These are phyloP conservation scores for Mycena pura DNA, from an alignment of 768 basidiomycete species.

Conservation along the genomic window DNA sequence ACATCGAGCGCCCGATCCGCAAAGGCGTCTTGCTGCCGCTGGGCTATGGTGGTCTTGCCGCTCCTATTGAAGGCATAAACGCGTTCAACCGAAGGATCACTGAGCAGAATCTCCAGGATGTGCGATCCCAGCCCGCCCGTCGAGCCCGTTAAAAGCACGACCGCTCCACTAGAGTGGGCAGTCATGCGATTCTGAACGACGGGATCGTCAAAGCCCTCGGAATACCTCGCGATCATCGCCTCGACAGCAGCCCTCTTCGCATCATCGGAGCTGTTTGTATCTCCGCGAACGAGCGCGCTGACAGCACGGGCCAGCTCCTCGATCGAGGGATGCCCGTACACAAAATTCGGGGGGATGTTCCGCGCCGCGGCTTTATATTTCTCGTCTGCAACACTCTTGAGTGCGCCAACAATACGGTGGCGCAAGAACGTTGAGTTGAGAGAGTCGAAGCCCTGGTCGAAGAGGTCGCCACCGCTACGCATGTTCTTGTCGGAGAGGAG, in stretches of 20 bases:
- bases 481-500: constrained; percentile 13
- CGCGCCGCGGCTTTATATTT: constrained; percentile 19
- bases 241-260: constrained; percentile 32
- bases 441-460: constrained; percentile 44
- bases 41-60: constrained; percentile 7
- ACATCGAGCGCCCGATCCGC: constrained; percentile 40
- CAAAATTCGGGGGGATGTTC: constrained; percentile 41
- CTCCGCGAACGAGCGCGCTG: constrained; percentile 18
- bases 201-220: constrained; percentile 25
- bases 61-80: constrained; percentile 43
- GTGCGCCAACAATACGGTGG: constrained; percentile 41
- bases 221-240: constrained; percentile 44
- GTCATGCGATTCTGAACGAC: not conserved
- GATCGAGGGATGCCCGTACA: constrained; percentile 52
- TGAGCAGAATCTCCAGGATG: constrained; percentile 37
- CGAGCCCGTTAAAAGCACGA: constrained; percentile 49
- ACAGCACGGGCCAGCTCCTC: constrained; percentile 38
- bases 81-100: constrained; percentile 26
- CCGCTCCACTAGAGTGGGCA: constrained; percentile 7
- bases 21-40: constrained; percentile 43
- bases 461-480: constrained; percentile 31
- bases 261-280: not conserved
- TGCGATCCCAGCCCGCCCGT: constrained; percentile 51
- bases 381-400: constrained; percentile 26
- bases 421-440: constrained; percentile 45